A percentile compares a stretch with the other conserved stretches of the same genome.
phyloP scores from a whole-genome alignment of 1,139 yeast species.

The Wickerhamiella infanticola region DNA sequence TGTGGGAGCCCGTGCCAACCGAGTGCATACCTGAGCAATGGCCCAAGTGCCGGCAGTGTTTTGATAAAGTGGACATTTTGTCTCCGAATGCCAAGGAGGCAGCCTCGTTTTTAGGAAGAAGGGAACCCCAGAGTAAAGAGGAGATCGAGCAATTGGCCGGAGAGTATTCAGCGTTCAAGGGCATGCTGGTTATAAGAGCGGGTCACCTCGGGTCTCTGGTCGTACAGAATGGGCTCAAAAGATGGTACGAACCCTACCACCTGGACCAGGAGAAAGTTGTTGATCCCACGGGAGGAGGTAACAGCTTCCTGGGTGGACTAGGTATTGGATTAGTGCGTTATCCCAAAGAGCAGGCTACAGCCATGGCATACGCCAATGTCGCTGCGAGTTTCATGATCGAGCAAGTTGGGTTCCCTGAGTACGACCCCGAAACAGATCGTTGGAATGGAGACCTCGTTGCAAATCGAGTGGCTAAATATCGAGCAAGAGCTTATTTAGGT shows the following conservation, averaged over 20 bases:
- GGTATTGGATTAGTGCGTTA: constrained; percentile 34
- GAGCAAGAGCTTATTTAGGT: background rate
- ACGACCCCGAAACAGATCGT: constrained; percentile 7
- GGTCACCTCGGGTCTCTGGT: constrained; percentile 17
- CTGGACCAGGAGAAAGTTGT: constrained; percentile 32
- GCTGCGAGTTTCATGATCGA: constrained; percentile 74
- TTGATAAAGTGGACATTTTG: constrained; percentile 41
- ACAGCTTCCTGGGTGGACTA: constrained; percentile 73
- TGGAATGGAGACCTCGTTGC: constrained; percentile 11
- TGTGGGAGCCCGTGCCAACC: constrained; percentile 85
- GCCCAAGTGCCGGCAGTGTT: constrained; percentile 27
- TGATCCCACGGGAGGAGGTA: constrained; percentile 95
- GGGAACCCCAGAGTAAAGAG: constrained; percentile 10
- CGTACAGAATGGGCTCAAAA: constrained; percentile 5
- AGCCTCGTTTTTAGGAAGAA: constrained; percentile 35
- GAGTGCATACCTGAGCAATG: constrained; percentile 42
- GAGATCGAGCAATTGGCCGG: constrained; percentile 11
- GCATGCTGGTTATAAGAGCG: constrained; percentile 13
- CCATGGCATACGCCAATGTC: constrained; percentile 49
- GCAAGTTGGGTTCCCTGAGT: constrained; percentile 52
- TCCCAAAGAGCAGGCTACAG: constrained; percentile 35
- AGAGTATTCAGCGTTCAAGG: constrained; percentile 6
- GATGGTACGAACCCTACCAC: constrained; percentile 65
- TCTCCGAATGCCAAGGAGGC: constrained; percentile 84
- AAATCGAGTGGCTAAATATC: constrained; percentile 4